Evolutionary conservation across 2,329 filamentous ascomycete species (phyloP).

Genomic region (Metarhizium album): DNA sequence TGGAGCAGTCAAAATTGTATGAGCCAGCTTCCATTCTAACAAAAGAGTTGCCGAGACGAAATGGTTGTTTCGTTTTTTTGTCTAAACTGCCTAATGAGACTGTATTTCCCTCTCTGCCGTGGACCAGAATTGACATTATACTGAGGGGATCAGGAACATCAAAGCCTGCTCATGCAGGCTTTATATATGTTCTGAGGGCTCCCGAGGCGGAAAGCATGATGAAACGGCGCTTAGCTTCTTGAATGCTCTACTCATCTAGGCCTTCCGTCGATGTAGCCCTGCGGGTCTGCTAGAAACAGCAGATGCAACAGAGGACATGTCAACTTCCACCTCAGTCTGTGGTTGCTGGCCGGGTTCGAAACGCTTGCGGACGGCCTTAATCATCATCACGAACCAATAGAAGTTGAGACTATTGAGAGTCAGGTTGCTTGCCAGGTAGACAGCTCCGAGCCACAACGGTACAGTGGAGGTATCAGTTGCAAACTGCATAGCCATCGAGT

Average conservation of each 20-base stretch:
- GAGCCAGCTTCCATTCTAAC: not conserved
- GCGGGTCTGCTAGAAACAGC: slow-evolving; percentile 11
- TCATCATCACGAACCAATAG: slow-evolving; percentile 84
- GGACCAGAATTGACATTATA: no score
- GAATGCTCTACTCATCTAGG: slow-evolving; percentile 3
- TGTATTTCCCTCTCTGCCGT: no score
- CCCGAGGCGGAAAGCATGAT: no score
- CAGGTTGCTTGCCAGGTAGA: slow-evolving; percentile 61
- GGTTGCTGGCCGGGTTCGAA: slow-evolving; percentile 43
- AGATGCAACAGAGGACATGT: slow-evolving; percentile 20
- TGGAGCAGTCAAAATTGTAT: not conserved
- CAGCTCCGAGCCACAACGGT: slow-evolving; percentile 57
- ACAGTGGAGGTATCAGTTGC: slow-evolving; percentile 39
- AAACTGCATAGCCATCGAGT: slow-evolving; percentile 27
- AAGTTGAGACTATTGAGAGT: slow-evolving; percentile 68
- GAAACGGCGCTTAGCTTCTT: not conserved
- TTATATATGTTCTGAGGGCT: no score
- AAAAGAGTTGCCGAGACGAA: not conserved
- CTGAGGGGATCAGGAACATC: no score
- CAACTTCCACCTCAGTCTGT: slow-evolving; percentile 18
- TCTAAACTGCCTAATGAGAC: no score
- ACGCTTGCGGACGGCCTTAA: slow-evolving; percentile 64
- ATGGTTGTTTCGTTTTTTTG: not conserved
- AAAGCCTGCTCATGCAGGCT: no score
- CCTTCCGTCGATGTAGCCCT: slow-evolving; percentile 20